Evolutionary conservation across 2,329 filamentous ascomycete species (phyloP).

Genomic region (Leptographium wingfieldii): DNA sequence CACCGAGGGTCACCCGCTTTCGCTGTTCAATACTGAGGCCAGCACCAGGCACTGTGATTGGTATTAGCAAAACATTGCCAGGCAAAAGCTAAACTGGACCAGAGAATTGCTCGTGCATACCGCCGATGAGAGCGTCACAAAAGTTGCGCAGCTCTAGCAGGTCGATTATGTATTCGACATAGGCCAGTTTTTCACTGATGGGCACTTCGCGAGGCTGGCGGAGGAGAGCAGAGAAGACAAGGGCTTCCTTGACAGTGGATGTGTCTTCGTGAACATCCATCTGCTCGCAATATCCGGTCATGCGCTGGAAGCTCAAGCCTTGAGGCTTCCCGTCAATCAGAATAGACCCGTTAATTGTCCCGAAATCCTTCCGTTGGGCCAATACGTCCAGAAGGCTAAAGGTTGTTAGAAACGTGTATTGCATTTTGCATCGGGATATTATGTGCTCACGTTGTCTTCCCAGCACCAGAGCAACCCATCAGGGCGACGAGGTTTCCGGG

Average conservation of each 20-base stretch:
- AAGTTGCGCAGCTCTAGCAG: conserved; percentile 36
- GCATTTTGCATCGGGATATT: neutral
- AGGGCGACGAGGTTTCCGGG: conserved; percentile 66
- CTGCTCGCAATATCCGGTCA: conserved; percentile 70
- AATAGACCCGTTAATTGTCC: conserved; percentile 62
- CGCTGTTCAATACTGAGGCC: conserved; percentile 40
- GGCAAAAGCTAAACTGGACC: too few relatives aligned
- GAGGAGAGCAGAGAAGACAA: conserved; percentile 62
- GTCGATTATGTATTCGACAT: conserved; percentile 69
- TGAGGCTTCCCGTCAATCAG: conserved; percentile 61
- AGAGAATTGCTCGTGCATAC: neutral
- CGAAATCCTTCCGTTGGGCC: conserved; percentile 67
- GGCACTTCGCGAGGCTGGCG: conserved; percentile 55
- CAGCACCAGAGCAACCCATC: conserved; percentile 74
- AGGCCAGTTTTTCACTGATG: conserved; percentile 56
- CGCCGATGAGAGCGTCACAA: conserved; percentile 31
- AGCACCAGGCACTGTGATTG: conserved; percentile 10
- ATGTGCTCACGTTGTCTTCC: conserved; percentile 56
- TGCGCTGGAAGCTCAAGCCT: conserved; percentile 64
- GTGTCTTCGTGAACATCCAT: conserved; percentile 67
- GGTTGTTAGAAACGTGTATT: neutral
- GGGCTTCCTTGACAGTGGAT: conserved; percentile 62
- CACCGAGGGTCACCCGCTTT: conserved; percentile 46
- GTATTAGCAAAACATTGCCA: neutral
- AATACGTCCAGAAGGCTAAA: conserved; percentile 58